A percentile compares a stretch with the other conserved stretches of the same genome.
phyloP scores from a whole-genome alignment of 306 rosid genomes.

The Citrullus mucosospermus region DNA sequence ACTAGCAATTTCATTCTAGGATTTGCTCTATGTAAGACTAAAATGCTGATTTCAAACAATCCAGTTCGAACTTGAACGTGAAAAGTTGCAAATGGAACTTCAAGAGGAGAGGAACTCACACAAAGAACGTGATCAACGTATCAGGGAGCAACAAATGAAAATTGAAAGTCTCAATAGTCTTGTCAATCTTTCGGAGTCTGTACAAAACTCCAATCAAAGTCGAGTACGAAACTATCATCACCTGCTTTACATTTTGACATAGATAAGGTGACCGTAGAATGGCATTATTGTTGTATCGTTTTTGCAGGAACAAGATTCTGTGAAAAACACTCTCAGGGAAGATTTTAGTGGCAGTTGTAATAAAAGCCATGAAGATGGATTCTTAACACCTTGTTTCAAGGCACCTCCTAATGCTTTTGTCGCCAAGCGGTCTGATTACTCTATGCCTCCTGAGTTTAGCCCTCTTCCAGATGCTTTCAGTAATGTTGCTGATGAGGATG shows the following conservation, averaged over 20 bases:
- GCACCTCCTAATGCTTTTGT: conserved; percentile 57
- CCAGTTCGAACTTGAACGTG: conserved; percentile 84
- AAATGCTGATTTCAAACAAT: conserved; percentile 17
- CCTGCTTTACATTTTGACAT: neutral
- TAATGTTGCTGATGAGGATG: conserved; percentile 79
- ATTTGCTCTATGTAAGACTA: neutral
- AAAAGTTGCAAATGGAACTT: conserved; percentile 69
- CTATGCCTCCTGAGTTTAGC: conserved; percentile 45
- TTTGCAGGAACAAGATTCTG: conserved; percentile 36
- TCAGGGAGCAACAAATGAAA: conserved; percentile 53
- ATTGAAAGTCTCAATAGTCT: conserved; percentile 35
- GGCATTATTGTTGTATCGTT: neutral
- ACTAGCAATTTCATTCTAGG: neutral
- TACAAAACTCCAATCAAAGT: conserved; percentile 42
- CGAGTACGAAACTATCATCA: conserved; percentile 32
- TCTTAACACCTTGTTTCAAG: conserved; percentile 65
- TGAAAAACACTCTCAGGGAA: conserved; percentile 28
- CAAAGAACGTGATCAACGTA: conserved; percentile 42
- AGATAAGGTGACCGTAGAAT: neutral
- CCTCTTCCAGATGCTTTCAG: conserved; percentile 72
- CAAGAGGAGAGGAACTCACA: conserved; percentile 75
- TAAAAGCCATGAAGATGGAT: conserved; percentile 45
- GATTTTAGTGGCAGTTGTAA: conserved; percentile 33
- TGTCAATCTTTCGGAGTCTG: conserved; percentile 33
- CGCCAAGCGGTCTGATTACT: conserved; percentile 51